These are phyloP conservation scores for Erodium texanum DNA, from an alignment of 441 rosid species.

Conservation along the genomic window DNA sequence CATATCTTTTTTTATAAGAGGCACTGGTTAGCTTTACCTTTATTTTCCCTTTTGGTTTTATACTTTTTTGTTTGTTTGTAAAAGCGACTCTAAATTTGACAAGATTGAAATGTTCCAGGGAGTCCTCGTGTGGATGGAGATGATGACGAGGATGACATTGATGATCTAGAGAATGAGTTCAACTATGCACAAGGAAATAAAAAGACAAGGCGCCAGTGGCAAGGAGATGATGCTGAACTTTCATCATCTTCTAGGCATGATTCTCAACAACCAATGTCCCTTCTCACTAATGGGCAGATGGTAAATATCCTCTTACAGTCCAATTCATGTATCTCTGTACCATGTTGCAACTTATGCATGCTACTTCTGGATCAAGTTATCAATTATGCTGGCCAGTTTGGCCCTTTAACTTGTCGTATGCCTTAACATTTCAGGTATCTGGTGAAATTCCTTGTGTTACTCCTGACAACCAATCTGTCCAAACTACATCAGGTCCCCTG, in stretches of 20 bases:
- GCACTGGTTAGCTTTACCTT: background rate
- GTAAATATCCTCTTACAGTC: slow-evolving; percentile 22
- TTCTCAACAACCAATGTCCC: slow-evolving; percentile 70
- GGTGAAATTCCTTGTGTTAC: slow-evolving; percentile 97
- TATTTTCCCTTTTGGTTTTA: too few relatives aligned
- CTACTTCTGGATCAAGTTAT: background rate
- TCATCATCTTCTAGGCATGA: slow-evolving; percentile 77
- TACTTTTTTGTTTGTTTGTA: background rate
- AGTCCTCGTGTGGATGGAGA: slow-evolving; percentile 85
- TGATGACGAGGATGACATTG: slow-evolving; percentile 57
- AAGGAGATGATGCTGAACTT: slow-evolving; percentile 54
- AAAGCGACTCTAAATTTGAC: background rate
- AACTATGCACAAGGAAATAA: slow-evolving; percentile 44
- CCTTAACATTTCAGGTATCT: slow-evolving; percentile 47
- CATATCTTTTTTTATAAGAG: background rate
- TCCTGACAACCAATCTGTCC: slow-evolving; percentile 78
- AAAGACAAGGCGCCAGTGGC: slow-evolving; percentile 62
- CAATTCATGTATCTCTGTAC: background rate
- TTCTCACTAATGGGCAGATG: slow-evolving; percentile 77
- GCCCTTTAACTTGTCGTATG: background rate
- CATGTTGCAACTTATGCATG: background rate
- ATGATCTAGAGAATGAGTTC: slow-evolving; percentile 45
- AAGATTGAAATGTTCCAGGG: slow-evolving; percentile 35
- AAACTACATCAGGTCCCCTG: slow-evolving; percentile 51
- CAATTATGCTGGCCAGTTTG: background rate